Evolutionary conservation across 441 rosid species (phyloP).

Genomic region (Adansonia rubrostipa): DNA sequence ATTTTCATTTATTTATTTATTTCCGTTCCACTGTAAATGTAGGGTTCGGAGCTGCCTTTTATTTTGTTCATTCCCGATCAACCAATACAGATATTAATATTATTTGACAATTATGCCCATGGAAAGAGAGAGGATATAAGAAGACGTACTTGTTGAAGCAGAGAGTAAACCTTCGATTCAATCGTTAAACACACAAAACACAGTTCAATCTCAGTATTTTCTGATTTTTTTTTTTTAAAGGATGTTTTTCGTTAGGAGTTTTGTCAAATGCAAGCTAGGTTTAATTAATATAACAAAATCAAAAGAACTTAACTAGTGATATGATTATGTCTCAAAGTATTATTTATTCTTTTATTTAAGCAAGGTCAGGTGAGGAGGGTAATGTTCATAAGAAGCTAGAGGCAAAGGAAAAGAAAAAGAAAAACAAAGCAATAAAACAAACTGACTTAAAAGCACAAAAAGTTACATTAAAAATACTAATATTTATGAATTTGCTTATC

Average conservation of each 20-base stretch:
- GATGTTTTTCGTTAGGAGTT: too few species aligned
- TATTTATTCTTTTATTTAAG: slow-evolving; percentile 13
- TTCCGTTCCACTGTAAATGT: not conserved
- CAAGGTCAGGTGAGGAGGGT: not conserved
- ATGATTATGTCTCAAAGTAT: not conserved
- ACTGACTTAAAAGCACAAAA: too few species aligned
- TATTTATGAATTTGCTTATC: too few species aligned
- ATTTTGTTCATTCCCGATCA: not conserved
- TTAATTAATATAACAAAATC: not conserved
- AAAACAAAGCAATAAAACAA: not conserved
- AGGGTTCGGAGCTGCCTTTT: not conserved
- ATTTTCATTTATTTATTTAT: not conserved
- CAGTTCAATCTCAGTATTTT: not conserved
- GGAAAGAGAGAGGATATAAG: not conserved
- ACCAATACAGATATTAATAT: not conserved
- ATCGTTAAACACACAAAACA: not conserved
- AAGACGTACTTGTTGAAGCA: too few species aligned
- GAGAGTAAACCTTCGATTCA: not conserved
- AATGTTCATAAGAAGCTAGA: not conserved
- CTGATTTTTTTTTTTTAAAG: not conserved
- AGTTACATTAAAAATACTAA: too few species aligned
- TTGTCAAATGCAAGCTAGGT: not conserved
- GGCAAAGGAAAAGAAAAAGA: not conserved
- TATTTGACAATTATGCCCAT: slow-evolving; percentile 3
- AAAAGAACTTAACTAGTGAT: not conserved